phyloP scores from a whole-genome alignment of 202 grass and related monocot genomes.

The Setaria viridis region DNA sequence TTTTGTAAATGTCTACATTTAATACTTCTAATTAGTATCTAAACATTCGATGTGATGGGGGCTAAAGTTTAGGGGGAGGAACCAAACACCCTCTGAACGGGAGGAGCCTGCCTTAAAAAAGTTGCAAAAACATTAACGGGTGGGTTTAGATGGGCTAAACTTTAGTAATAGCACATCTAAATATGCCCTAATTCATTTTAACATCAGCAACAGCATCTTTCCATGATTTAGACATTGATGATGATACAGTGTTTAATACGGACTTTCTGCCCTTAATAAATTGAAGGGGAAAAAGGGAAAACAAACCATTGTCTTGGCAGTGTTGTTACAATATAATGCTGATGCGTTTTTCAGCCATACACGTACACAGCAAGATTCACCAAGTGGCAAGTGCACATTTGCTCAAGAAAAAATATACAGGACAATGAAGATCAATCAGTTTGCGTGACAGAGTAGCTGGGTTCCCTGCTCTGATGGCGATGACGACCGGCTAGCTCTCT shows the following conservation, averaged over 20 bases:
- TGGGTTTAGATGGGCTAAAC: no score
- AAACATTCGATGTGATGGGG: no score
- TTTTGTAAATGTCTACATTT: no score
- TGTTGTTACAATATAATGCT: neutral
- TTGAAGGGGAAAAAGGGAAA: neutral
- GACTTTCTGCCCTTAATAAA: neutral
- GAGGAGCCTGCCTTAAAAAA: no score
- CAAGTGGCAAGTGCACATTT: neutral
- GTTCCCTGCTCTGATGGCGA: neutral
- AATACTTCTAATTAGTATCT: no score
- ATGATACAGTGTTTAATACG: no score
- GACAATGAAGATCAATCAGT: neutral
- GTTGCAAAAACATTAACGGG: no score
- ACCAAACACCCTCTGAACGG: no score
- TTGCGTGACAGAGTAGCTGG: neutral
- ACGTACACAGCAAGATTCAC: neutral
- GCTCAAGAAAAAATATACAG: conserved; percentile 5
- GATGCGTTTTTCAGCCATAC: neutral
- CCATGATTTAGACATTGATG: neutral
- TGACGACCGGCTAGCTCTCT: conserved; percentile 63
- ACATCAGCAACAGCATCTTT: neutral
- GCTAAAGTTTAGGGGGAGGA: no score
- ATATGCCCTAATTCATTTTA: neutral
- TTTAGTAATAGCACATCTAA: no score
- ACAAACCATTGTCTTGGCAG: neutral